Evolutionary conservation across 768 basidiomycete species (phyloP).

Genomic region (Lyophyllum shimeji): DNA sequence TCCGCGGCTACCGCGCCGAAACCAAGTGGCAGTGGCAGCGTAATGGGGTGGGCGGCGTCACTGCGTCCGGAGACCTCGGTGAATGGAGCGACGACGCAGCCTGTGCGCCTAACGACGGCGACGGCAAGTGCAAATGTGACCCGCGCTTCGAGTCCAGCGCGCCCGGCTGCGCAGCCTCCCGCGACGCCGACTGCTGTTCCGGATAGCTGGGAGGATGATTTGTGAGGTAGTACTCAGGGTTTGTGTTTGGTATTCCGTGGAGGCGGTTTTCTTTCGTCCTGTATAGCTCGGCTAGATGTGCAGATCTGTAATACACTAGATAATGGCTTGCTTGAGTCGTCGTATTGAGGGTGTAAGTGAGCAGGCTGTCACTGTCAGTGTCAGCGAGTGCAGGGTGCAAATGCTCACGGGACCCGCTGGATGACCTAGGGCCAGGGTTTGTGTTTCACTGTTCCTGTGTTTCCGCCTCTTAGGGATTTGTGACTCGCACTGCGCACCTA

Average conservation of each 20-base stretch:
- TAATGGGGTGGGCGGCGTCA: slow-evolving; percentile 3
- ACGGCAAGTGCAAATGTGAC: slow-evolving; percentile 6
- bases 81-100: not conserved
- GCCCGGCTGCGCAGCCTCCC: slow-evolving; percentile 3
- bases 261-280: not conserved
- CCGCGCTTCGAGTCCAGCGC: slow-evolving; percentile 13
- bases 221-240: slow-evolving; percentile 8
- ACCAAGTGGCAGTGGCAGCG: not conserved
- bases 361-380: too few relatives aligned
- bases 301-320: too few relatives aligned
- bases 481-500: too few relatives aligned
- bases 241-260: not conserved
- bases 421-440: too few relatives aligned
- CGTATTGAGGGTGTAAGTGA: too few relatives aligned
- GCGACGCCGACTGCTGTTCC: slow-evolving; percentile 23
- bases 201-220: slow-evolving; percentile 38
- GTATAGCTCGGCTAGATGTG: too few relatives aligned
- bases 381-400: too few relatives aligned
- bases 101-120: not conserved
- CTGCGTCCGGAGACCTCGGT: not conserved
- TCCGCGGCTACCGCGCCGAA: slow-evolving; percentile 10
- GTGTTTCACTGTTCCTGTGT: too few relatives aligned
- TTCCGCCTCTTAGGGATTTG: too few relatives aligned
- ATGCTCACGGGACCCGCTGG: too few relatives aligned
- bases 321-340: too few relatives aligned